Evolutionary conservation across 2,329 filamentous ascomycete species (phyloP).

Genomic region (Reticulascus tulasneorum): DNA sequence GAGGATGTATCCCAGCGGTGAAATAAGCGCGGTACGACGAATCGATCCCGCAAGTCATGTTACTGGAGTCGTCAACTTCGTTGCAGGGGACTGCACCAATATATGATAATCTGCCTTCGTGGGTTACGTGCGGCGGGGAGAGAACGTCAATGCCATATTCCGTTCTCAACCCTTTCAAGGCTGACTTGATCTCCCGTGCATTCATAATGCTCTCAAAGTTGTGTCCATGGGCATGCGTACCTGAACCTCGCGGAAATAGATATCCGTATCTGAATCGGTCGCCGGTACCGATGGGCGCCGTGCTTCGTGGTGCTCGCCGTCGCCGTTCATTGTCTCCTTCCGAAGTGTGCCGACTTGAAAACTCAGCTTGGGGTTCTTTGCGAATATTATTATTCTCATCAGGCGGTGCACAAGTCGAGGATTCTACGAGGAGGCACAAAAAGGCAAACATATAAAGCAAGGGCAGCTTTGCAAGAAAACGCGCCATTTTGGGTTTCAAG

Average conservation of each 20-base stretch:
- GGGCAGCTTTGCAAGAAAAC: too few species aligned
- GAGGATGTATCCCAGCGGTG: conserved; percentile 51
- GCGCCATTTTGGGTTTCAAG: too few species aligned
- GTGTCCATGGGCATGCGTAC: conserved; percentile 22
- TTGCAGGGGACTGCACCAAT: conserved; percentile 32
- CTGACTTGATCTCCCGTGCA: conserved; percentile 38
- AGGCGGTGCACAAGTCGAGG: too few species aligned
- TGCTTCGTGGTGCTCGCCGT: too few species aligned
- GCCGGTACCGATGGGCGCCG: conserved; percentile 32
- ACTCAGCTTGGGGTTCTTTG: too few species aligned
- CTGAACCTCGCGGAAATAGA: conserved; percentile 23
- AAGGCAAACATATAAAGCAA: too few species aligned
- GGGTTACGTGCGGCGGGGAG: conserved; percentile 36
- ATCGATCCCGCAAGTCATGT: background rate
- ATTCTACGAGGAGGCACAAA: too few species aligned
- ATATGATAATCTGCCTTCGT: conserved; percentile 32
- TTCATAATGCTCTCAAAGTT: conserved; percentile 40
- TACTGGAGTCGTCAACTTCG: conserved; percentile 14
- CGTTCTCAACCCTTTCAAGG: conserved; percentile 36
- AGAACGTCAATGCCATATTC: conserved; percentile 34
- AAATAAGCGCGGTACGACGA: conserved; percentile 44
- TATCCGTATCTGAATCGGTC: conserved; percentile 37
- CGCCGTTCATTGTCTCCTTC: too few species aligned
- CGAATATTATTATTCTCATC: too few species aligned
- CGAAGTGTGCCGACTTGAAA: too few species aligned